Base-by-base conservation (phyloP, 768 basidiomycete species). In the Termitomyces eurrhizus region DNA sequence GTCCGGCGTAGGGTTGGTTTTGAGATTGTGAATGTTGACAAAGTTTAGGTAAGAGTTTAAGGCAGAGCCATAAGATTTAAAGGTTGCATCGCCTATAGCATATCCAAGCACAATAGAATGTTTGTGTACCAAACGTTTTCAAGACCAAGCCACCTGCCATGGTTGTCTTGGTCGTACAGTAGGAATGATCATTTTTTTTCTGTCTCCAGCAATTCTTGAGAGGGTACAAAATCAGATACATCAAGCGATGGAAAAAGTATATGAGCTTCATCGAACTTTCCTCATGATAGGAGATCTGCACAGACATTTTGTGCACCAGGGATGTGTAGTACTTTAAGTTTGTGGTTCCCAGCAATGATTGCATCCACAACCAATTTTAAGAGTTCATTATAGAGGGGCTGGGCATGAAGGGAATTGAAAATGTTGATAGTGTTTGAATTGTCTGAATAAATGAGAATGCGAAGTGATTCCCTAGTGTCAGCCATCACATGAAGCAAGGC, bases 31-130 rank as follows among this genome's bases (percentile, higher is more conserved):
- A 14, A 41, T 39, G 11, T 39, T 39, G 6, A 35, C 7, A 12
- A 37, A 37, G 36, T 37, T 37, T 11, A 37, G 11, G 36, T 37
- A 37, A 3, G 36, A 37, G 9, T 35, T 35, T 0, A 51, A 8
- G 4, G 50, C 29, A 11, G n/a, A 35, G 7, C 66, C 55, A 62
- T 79, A 80, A 0, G 68, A 56, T 0, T 24, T 1, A 0, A 18
- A 4, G 0, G 74, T 72, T 1, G 70, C 69, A 0, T 29, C 29
- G 14, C 75, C 70, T 18, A 78, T 35, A 56, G 0, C 74, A 13
- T 58, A 32, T 2, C 8, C 46, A 6, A 35, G 16, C 2, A 33
- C 57, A 67, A 3, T 58, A 72, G 21, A 45, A 13, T 18, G 21
- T 12, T 45, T 70, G 26, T 58, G 70, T 2, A 32, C 26, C n/a